Evolutionary conservation across 2,329 filamentous ascomycete genomes (phyloP).

Genomic region (Catunica adiposa): DNA sequence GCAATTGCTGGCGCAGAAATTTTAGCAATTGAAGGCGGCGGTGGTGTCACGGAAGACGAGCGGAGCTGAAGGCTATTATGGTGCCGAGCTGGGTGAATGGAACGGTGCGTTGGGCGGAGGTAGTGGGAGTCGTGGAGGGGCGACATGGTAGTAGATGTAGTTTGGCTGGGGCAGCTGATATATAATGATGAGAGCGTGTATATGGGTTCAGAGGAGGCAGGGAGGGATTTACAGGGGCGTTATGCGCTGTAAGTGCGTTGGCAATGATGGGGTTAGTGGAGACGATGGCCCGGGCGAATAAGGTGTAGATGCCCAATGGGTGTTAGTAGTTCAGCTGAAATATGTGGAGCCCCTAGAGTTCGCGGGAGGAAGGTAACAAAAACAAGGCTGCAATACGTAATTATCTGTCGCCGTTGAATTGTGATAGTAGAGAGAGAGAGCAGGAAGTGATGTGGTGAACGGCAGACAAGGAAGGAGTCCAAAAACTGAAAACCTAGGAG

Average conservation of each 20-base stretch:
- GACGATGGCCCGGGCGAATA: neutral
- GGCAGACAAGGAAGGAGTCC: too few relatives aligned
- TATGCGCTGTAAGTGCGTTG: neutral
- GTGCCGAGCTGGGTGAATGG: neutral
- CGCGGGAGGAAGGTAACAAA: too few relatives aligned
- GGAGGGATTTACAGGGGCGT: neutral
- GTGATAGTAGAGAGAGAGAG: too few relatives aligned
- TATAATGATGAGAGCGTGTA: slow-evolving; percentile 9
- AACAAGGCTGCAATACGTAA: too few relatives aligned
- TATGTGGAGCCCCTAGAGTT: too few relatives aligned
- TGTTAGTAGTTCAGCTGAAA: too few relatives aligned
- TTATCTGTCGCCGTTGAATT: too few relatives aligned
- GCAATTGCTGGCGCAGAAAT: neutral
- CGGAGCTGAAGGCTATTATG: neutral
- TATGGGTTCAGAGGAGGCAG: neutral
- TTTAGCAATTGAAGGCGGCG: neutral
- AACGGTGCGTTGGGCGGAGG: slow-evolving; percentile 12
- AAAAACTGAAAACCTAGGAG: too few relatives aligned
- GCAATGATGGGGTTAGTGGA: neutral
- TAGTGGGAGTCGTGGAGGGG: slow-evolving; percentile 2
- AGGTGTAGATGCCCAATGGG: neutral
- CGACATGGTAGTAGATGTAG: neutral
- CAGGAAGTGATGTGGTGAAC: too few relatives aligned
- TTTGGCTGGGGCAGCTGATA: slow-evolving; percentile 21
- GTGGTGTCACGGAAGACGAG: neutral